Evolutionary conservation across 2,329 filamentous ascomycete species (phyloP), one percentile per base, ranked within the genome.

Genomic region (Colletotrichum tamarilloi): DNA sequence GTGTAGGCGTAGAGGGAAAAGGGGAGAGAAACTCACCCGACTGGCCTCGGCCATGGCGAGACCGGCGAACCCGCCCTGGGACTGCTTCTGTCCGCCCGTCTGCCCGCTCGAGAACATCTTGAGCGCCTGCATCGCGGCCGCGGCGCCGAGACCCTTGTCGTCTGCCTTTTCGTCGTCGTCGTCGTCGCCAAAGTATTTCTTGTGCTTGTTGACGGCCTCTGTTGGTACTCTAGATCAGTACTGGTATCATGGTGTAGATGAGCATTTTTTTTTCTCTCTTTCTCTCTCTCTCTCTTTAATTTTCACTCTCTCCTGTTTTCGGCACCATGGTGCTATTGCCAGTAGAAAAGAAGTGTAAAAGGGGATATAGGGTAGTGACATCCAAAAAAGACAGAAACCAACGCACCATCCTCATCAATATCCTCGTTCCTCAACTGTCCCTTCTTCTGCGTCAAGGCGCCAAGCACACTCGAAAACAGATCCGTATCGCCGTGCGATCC

Each of bases 31-130:
- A 77, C 83, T 67, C 75, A 95, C 86, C 87, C 95, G 95, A 79
- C 92, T 92, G 42, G 95, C 95, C 85, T 98, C 93, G 9, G 89
- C 91, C 94, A 98, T 95, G 56, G 95, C 95, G 81, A 97, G 86
- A 5, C 93, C 94, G 75, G 98, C 89, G 79, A 98, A 94, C 74
- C 92, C 90, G 81, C 92, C 94, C 87, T 97, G 92, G 77, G 91
- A 90, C 79, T 87, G 60, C 83, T 84, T 77, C 75, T 84, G 76
- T 76, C 85, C 82, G 14, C 85, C 83, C 62, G 81, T 83, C 70
- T 84, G 82, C 26, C 91, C 88, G 60, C 88, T 86, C 49, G 88
- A 90, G 83, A 97, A 97, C 86, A 92, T 90, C 86, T 95, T 95
- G 76, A 95, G 82, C 0, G 94, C 94, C 82, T 95, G 92, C 89